A percentile compares a stretch with the other conserved stretches of the same genome.
Conservation (phyloP, 495 filamentous ascomycete genomes). For the Pseudevernia furfuracea region DNA sequence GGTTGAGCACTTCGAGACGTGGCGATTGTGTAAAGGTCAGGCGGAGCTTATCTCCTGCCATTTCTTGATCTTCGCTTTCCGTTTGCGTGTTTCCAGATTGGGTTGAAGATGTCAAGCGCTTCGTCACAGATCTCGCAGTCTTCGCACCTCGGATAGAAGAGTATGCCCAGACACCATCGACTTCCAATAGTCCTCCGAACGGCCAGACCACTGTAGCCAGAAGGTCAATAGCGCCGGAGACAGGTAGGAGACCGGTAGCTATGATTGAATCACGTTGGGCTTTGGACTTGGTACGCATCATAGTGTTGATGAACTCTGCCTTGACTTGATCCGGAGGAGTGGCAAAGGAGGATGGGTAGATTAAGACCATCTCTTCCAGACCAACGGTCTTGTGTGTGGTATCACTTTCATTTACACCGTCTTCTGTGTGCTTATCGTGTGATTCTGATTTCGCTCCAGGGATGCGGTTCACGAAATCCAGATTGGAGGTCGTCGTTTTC, state of each 20-base stretch:
- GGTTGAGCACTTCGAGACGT: slow-evolving; percentile 27
- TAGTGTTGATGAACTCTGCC: slow-evolving; percentile 32
- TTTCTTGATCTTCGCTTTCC: slow-evolving; percentile 16
- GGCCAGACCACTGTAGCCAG: slow-evolving; percentile 32
- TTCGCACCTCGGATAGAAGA: slow-evolving; percentile 34
- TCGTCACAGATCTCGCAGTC: slow-evolving; percentile 29
- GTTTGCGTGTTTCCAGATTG: slow-evolving; percentile 5
- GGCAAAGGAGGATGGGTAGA: slow-evolving; percentile 32
- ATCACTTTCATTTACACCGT: slow-evolving; percentile 24
- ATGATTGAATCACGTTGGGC: slow-evolving; percentile 35
- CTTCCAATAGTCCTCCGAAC: slow-evolving; percentile 34
- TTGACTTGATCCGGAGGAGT: slow-evolving; percentile 29
- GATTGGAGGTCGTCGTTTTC: slow-evolving; percentile 30
- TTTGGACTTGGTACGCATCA: slow-evolving; percentile 34
- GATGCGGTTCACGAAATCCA: slow-evolving; percentile 37
- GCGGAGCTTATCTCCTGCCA: slow-evolving; percentile 25
- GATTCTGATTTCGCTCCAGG: slow-evolving; percentile 21
- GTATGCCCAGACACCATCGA: slow-evolving; percentile 35
- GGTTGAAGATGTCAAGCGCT: slow-evolving; percentile 25
- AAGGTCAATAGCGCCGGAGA: slow-evolving; percentile 33
- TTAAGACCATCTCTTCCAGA: slow-evolving; percentile 32
- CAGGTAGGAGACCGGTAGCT: slow-evolving; percentile 33
- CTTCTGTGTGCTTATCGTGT: slow-evolving; percentile 22
- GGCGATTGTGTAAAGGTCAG: slow-evolving; percentile 30
- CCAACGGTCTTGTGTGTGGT: slow-evolving; percentile 30